Evolutionary conservation across 2,329 filamentous ascomycete species (phyloP).

Genomic region (Phyllosticta ampelicida): DNA sequence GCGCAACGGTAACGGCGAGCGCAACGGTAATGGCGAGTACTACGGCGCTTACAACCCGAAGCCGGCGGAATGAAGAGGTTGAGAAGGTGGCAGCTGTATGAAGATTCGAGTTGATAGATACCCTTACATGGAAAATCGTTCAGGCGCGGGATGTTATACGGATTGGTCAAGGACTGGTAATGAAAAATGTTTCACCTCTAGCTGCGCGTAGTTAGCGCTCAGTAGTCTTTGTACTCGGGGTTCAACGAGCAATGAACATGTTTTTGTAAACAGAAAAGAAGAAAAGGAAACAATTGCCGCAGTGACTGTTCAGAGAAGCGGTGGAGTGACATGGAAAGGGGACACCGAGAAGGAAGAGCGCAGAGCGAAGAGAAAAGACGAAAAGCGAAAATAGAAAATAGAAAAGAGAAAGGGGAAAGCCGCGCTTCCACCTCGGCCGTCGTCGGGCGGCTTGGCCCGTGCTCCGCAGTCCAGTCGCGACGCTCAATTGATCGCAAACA

Average conservation of each 20-base stretch:
- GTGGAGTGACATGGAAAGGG: background rate
- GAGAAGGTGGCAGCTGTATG: background rate
- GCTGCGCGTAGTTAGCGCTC: background rate
- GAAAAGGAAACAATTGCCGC: too few relatives aligned
- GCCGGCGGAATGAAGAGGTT: background rate
- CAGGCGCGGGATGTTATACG: background rate
- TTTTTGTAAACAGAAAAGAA: too few relatives aligned
- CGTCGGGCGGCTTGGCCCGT: background rate
- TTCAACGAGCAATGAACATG: background rate
- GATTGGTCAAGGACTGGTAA: background rate
- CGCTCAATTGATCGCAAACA: slow-evolving; percentile 7
- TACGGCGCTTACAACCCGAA: background rate
- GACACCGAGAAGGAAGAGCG: too few relatives aligned
- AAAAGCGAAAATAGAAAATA: too few relatives aligned
- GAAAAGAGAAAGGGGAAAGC: too few relatives aligned
- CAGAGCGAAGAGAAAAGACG: too few relatives aligned
- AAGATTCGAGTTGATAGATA: background rate
- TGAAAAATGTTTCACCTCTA: background rate
- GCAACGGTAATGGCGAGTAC: background rate
- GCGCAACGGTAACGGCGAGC: background rate
- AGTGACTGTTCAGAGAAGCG: too few relatives aligned
- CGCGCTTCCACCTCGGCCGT: background rate
- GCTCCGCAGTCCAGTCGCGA: background rate
- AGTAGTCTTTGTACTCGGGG: background rate
- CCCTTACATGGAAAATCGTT: background rate